Conservation (phyloP, 2,329 filamentous ascomycete species). For the Grosmannia serpens region DNA sequence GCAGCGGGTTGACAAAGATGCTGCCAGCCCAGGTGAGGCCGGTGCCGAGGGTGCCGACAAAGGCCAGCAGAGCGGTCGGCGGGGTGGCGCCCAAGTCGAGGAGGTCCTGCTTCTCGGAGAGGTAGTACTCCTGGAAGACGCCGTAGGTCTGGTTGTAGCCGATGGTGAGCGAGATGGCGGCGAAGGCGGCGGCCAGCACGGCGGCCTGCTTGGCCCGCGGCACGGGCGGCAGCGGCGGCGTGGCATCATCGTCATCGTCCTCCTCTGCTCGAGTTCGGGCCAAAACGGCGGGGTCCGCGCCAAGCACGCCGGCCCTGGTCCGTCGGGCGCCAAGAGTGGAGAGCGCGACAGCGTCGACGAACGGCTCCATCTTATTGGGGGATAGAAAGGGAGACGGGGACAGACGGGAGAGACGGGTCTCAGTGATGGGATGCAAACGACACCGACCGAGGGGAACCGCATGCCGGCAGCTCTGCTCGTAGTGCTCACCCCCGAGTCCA, state of each 20-base stretch:
- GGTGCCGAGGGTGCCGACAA: slow-evolving; percentile 35
- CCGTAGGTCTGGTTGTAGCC: slow-evolving; percentile 38
- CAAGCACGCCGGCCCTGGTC: not conserved
- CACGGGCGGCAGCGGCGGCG: slow-evolving; percentile 19
- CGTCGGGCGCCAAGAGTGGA: not conserved
- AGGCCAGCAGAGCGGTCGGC: slow-evolving; percentile 31
- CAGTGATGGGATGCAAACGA: not conserved
- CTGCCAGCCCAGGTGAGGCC: slow-evolving; percentile 39
- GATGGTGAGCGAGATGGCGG: slow-evolving; percentile 33
- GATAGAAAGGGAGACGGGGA: not conserved
- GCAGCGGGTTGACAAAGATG: slow-evolving; percentile 34
- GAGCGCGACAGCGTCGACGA: not conserved
- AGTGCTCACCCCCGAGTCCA: no score
- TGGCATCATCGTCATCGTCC: not conserved
- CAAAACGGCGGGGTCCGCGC: not conserved
- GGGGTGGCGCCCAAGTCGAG: slow-evolving; percentile 20
- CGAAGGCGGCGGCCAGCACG: slow-evolving; percentile 31
- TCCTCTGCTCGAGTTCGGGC: not conserved
- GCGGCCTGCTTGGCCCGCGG: slow-evolving; percentile 28
- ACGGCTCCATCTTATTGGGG: not conserved
- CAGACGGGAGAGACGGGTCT: no score
- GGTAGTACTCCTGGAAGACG: slow-evolving; percentile 37
- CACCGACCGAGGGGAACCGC: not conserved
- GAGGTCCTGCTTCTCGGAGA: slow-evolving; percentile 27
- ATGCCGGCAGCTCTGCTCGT: no score